phyloP scores from a whole-genome alignment of 2,329 filamentous ascomycete genomes.

The Kalaharituber pfeilii region DNA sequence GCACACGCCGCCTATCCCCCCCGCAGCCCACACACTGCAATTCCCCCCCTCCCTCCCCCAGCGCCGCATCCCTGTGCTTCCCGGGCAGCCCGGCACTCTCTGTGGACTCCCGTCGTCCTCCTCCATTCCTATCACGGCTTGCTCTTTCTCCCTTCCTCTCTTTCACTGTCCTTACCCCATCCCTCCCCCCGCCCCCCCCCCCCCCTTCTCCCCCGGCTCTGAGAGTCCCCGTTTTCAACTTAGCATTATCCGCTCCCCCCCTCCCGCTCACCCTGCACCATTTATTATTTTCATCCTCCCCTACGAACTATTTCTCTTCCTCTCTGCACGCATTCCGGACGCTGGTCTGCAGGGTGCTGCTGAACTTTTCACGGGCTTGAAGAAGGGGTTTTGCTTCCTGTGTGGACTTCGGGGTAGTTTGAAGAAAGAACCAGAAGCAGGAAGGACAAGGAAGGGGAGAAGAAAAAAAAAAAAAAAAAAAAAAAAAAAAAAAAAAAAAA shows the following conservation, averaged over 20 bases:
- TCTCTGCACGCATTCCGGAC: background rate
- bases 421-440: too few species aligned
- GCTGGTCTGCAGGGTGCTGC: constrained; percentile 12
- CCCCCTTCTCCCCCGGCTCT: constrained; percentile 10
- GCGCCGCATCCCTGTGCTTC: background rate
- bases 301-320: constrained; percentile 7
- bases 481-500: background rate
- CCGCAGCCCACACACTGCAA: background rate
- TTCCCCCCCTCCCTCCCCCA: background rate
- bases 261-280: constrained; percentile 8
- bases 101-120: constrained; percentile 35
- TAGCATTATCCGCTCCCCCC: constrained; percentile 9
- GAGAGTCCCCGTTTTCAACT: constrained; percentile 12
- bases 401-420: too few species aligned
- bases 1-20: background rate
- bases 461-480: too few species aligned
- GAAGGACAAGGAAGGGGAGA: too few species aligned
- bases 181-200: constrained; percentile 9
- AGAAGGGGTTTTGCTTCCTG: constrained; percentile 6
- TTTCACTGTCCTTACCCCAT: constrained; percentile 6
- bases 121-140: constrained; percentile 28
- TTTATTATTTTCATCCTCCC: constrained; percentile 8
- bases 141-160: constrained; percentile 24
- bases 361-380: constrained; percentile 5
- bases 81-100: constrained; percentile 27